phyloP scores from a whole-genome alignment of 2,329 filamentous ascomycete species.

The Nemania sp. region DNA sequence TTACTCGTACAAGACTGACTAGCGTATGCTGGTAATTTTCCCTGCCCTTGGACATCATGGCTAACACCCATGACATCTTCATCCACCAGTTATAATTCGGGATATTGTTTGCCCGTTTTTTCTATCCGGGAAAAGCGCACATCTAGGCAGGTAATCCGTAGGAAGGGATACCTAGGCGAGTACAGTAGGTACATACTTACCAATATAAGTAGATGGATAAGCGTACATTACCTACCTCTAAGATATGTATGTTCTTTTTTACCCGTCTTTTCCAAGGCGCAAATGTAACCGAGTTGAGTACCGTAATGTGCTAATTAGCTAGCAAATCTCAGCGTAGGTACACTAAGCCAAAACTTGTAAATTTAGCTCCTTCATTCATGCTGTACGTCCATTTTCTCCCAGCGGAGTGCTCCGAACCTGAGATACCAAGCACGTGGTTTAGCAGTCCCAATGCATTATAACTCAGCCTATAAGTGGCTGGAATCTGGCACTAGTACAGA shows the following conservation, averaged over 20 bases:
- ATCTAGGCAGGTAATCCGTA: not conserved
- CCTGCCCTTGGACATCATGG: constrained; percentile 16
- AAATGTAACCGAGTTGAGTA: constrained; percentile 3
- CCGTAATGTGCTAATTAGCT: constrained; percentile 23
- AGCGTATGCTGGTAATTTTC: constrained; percentile 6
- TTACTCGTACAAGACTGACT: constrained; percentile 15
- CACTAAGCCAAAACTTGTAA: not conserved
- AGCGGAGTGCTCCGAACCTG: constrained; percentile 31
- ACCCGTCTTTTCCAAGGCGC: not conserved
- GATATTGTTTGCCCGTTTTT: not conserved
- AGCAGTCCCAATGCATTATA: constrained; percentile 13
- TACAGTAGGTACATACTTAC: not conserved
- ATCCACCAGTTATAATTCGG: constrained; percentile 7
- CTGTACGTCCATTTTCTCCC: constrained; percentile 4
- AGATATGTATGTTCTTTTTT: not conserved
- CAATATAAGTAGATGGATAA: not conserved
- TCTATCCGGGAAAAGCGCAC: not conserved
- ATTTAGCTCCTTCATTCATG: constrained; percentile 2
- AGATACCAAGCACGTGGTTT: constrained; percentile 33
- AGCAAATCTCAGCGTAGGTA: not conserved
- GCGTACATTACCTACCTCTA: no score
- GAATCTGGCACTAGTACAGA: constrained; percentile 14
- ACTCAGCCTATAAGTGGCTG: constrained; percentile 22
- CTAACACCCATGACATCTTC: constrained; percentile 21
- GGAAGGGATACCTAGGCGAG: not conserved